Conservation (phyloP, 2,329 filamentous ascomycete species). For the Penicillium sclerotiorum region DNA sequence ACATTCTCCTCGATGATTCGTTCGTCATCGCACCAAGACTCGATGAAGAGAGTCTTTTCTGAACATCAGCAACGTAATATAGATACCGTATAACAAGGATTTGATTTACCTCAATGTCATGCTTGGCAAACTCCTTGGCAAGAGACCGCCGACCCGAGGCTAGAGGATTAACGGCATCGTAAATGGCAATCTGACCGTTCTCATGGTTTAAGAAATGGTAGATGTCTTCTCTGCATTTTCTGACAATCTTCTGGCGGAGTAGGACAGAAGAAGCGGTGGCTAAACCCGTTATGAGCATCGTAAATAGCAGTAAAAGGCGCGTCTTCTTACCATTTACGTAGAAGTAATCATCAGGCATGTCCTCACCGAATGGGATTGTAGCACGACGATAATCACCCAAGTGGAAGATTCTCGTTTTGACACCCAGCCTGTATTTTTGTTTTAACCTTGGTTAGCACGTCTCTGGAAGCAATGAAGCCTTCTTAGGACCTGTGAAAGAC, state of each 20-base stretch:
- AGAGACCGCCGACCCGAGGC: constrained; percentile 78
- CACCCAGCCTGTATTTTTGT: constrained; percentile 70
- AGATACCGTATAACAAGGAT: background rate
- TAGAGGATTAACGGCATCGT: constrained; percentile 95
- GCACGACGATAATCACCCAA: constrained; percentile 94
- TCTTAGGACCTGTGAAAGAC: no score
- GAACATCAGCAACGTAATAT: no score
- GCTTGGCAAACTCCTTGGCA: constrained; percentile 96
- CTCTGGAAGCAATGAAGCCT: background rate
- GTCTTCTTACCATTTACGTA: constrained; percentile 72
- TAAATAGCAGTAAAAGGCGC: background rate
- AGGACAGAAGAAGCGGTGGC: constrained; percentile 88
- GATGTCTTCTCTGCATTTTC: constrained; percentile 96
- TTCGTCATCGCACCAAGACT: constrained; percentile 92
- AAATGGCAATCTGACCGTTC: constrained; percentile 97
- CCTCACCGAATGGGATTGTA: constrained; percentile 78
- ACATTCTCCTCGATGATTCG: constrained; percentile 95
- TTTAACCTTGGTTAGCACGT: constrained; percentile 10
- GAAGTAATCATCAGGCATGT: constrained; percentile 96
- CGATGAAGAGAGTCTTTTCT: constrained; percentile 86
- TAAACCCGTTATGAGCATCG: constrained; percentile 28
- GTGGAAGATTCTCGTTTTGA: constrained; percentile 98
- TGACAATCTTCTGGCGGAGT: constrained; percentile 92
- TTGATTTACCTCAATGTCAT: constrained; percentile 76
- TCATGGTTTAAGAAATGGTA: constrained; percentile 96